Base-by-base conservation (phyloP, 768 basidiomycete genomes). In the Lactarius vividus region DNA sequence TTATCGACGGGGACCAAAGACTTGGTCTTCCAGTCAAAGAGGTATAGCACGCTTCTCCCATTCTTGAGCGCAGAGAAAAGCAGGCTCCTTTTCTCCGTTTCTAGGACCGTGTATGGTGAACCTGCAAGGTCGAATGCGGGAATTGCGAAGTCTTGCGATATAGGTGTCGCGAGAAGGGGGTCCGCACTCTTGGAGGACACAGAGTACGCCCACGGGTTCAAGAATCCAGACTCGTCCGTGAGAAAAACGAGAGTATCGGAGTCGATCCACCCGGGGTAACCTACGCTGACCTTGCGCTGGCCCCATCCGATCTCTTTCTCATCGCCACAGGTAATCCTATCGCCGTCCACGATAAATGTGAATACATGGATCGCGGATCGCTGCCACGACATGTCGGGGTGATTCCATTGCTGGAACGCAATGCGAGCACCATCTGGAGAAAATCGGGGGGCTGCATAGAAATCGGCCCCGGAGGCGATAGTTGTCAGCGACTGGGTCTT, bases 351-450 rank as follows among this genome's bases (percentile, higher is more conserved):
- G 5, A 62, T 46, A 37, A 87, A 77, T n/a, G 83, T 76, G 0
- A 83, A 88, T 39, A 86, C 71, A 72, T 81, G 78, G 64, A 91
- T 78, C 69, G 83, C 76, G 1, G 81, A 77, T 3, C 85, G 87
- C 70, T 88, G 84, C 88, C 88, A 92, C 18, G 89, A 84, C 86
- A 88, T 86, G 65, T 86, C 81, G 0, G 87, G 87, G 58, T 88
- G 88, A 66, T 74, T 80, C 89, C 89, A 90, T 66, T 87, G 80
- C 46, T 84, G 77, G 85, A 86, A 92, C 1, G 80, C 82, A 20
- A 91, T 70, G 61, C 77, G 79, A 42, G 74, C 77, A 0, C 88
- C 89, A 66, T 86, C 82, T 0, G 85, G 82, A 35, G 84, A 85
- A 76, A 88, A 87, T 29, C 74, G 75, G 0, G 88, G 85, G 1